These are phyloP conservation scores for Tulasnella sp. DNA, from an alignment of 768 basidiomycete species.

Conservation along the genomic window DNA sequence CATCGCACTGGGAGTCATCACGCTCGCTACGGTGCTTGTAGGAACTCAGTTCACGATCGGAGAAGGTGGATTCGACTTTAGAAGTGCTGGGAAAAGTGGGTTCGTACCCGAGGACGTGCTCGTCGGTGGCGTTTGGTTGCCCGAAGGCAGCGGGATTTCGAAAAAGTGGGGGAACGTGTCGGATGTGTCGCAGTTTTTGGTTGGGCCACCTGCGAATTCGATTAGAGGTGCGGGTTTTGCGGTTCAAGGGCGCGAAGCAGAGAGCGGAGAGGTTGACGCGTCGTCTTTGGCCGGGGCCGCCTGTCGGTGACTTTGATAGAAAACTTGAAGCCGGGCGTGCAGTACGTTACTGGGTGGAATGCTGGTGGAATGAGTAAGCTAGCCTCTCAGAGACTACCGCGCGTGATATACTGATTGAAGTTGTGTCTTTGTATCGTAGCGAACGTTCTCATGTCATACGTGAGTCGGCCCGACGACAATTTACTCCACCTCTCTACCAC, in stretches of 20 bases:
- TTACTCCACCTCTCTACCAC: too few relatives aligned
- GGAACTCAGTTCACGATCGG: background rate
- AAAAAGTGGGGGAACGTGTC: conserved; percentile 1
- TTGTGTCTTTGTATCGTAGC: background rate
- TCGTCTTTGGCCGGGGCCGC: background rate
- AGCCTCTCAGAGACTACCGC: background rate
- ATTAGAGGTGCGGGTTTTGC: background rate
- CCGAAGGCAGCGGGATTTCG: background rate
- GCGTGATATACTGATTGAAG: background rate
- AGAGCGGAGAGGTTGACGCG: background rate
- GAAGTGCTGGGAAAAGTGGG: background rate
- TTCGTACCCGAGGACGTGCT: background rate
- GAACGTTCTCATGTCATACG: conserved; percentile 9
- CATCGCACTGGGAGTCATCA: background rate
- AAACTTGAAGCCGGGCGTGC: background rate
- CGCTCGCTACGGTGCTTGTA: background rate
- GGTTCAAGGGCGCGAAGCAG: too few relatives aligned
- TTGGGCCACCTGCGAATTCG: background rate
- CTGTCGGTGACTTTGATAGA: too few relatives aligned
- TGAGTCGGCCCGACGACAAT: background rate
- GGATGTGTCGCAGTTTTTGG: background rate
- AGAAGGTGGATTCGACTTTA: background rate
- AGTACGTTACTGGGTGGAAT: conserved; percentile 8
- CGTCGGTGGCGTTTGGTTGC: background rate
- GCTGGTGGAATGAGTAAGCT: conserved; percentile 9